Evolutionary conservation across 805 yeast species (phyloP).

Genomic region (Nakazawaea laoshanensis): DNA sequence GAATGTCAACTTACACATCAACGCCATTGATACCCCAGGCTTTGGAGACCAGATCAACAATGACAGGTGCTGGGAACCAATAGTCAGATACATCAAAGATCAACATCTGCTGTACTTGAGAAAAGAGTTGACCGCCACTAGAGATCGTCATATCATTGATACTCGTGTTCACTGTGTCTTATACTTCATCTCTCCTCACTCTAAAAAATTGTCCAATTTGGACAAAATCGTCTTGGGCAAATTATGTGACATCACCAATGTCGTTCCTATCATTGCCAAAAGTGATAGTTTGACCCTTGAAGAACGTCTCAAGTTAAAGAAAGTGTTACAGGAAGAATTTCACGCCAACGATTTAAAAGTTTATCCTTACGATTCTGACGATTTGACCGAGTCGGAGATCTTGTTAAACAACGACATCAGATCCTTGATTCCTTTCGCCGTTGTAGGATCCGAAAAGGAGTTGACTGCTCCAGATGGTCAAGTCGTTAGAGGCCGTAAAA

Average conservation of each 20-base stretch:
- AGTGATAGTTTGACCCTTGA: conserved; percentile 81
- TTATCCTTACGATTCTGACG: conserved; percentile 76
- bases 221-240: conserved; percentile 79
- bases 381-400: conserved; percentile 60
- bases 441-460: conserved; percentile 82
- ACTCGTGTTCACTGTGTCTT: conserved; percentile 90
- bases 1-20: conserved; percentile 77
- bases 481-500: conserved; percentile 80
- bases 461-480: conserved; percentile 66
- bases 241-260: conserved; percentile 84
- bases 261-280: conserved; percentile 92
- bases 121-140: conserved; percentile 89
- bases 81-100: conserved; percentile 88
- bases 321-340: conserved; percentile 69
- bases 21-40: conserved; percentile 95
- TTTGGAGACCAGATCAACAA: conserved; percentile 96
- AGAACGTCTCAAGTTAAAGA: conserved; percentile 77
- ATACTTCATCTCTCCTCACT: conserved; percentile 86
- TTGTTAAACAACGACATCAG: conserved; percentile 70
- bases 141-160: conserved; percentile 76
- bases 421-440: conserved; percentile 83
- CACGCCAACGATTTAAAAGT: conserved; percentile 61
- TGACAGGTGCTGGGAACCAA: conserved; percentile 95
- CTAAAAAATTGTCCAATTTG: conserved; percentile 73
- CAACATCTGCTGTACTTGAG: conserved; percentile 88